Evolutionary conservation across 2,329 filamentous ascomycete genomes (phyloP), one percentile per base, ranked within the genome.

Genomic region (Seiridium cupressi): DNA sequence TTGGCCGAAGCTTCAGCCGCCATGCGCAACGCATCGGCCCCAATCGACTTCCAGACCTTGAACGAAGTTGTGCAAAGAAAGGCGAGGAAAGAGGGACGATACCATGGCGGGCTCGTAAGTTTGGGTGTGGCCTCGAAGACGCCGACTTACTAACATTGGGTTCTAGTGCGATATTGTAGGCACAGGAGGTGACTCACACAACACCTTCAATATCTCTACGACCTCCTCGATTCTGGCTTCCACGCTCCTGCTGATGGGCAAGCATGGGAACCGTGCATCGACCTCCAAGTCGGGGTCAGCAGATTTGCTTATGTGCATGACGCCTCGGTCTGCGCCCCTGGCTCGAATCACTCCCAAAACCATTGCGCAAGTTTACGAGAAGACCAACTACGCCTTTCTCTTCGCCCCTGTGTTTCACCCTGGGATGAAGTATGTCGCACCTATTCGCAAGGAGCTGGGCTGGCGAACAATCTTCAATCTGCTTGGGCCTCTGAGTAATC

Each of bases 401-500:
- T 98, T 95, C 72, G 95, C 95, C 0, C 94, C 95, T 44, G 91
- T 95, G 66, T 99, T 97, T 82, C 95, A 99, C 77, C 92, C 93
- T 0, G 94, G 93, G 53, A 97, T 98, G 89, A 89, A 87, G 73
- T 89, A 93, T 74, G 93, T 95, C 44, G 92, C 93, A 4, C 87
- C 89, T 2, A 89, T 97, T 64, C 89, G 95, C 63, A 91, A 87
- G 71, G 90, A 96, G 73, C 85, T 99, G 31, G 94, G 94, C 61
- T 94, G 95, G 83, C 88, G 95, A 68, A 99, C 95, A 2, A 94
- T 99, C 66, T 99, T 99, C 86, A 99, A 99, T 77, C 86, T 99
- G 13, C 84, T 99, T 55, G 95, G 95, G 0, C 95, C 95, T 0
- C 81, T 99, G 35, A 90, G 93, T 51, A 98, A 98, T 75, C 95